These are phyloP conservation scores for Heterobasidion parviporum DNA, from an alignment of 1,284 basidiomycete species.

Conservation along the genomic window DNA sequence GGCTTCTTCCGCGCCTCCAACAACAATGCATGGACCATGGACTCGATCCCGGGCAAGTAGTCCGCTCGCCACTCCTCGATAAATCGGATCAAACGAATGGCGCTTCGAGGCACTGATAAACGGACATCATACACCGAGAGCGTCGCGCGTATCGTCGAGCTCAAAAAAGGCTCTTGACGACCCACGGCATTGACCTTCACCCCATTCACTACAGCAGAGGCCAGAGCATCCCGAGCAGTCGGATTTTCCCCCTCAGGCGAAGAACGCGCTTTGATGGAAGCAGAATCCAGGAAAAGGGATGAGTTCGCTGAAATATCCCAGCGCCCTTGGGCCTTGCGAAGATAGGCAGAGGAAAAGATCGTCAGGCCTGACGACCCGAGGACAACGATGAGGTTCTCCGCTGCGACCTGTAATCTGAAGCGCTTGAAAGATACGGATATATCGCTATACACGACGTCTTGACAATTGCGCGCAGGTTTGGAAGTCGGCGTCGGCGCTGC, in stretches of 20 bases:
- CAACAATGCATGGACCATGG: conserved; percentile 54
- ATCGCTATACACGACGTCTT: conserved; percentile 10
- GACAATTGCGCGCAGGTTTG: background rate
- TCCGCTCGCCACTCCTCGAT: conserved; percentile 73
- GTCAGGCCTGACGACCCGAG: conserved; percentile 35
- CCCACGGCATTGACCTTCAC: conserved; percentile 37
- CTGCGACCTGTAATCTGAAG: conserved; percentile 47
- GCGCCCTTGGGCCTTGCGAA: conserved; percentile 23
- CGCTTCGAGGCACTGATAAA: conserved; percentile 69
- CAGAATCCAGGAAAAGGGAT: conserved; percentile 36
- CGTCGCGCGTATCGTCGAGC: conserved; percentile 32
- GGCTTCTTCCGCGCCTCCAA: conserved; percentile 41
- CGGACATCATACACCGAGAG: conserved; percentile 37
- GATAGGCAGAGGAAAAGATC: conserved; percentile 29
- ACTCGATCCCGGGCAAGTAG: conserved; percentile 64
- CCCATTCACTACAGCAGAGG: conserved; percentile 40
- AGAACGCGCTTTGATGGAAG: conserved; percentile 52
- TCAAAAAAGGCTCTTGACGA: conserved; percentile 33
- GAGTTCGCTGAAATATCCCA: conserved; percentile 37
- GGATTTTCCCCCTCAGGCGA: conserved; percentile 27
- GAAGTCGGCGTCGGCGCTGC: background rate
- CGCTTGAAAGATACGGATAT: conserved; percentile 27
- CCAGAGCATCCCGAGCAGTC: conserved; percentile 46
- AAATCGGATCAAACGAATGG: conserved; percentile 67
- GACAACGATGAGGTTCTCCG: conserved; percentile 38